A percentile compares a stretch with the other conserved stretches of the same genome.
phyloP scores from a whole-genome alignment of 352 stramenopile genomes.

The Phytophthora multivora region DNA sequence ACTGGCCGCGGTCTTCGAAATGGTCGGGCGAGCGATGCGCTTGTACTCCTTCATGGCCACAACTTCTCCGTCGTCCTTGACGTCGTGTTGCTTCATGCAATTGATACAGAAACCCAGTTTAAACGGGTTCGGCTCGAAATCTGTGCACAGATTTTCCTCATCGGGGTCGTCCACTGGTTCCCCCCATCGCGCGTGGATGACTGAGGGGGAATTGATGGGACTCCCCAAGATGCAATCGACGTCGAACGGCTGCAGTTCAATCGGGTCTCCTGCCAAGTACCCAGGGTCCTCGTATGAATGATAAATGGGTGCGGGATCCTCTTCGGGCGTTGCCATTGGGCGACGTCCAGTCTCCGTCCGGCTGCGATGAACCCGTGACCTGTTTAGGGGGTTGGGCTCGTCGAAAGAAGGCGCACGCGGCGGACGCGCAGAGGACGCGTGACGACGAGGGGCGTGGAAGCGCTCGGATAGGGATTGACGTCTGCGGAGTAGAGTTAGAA shows the following conservation, averaged over 20 bases:
- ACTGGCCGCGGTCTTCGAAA: constrained; percentile 76
- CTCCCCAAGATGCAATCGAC: constrained; percentile 79
- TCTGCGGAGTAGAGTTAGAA: constrained; percentile 25
- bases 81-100: constrained; percentile 90
- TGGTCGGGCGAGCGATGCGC: constrained; percentile 73
- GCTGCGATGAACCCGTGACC: constrained; percentile 35
- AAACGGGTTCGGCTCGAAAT: constrained; percentile 86
- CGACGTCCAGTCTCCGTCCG: constrained; percentile 36
- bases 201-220: constrained; percentile 71
- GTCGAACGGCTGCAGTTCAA: constrained; percentile 76
- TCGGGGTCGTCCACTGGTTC: constrained; percentile 84
- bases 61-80: constrained; percentile 70
- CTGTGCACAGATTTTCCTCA: constrained; percentile 78
- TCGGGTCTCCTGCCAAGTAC: constrained; percentile 53
- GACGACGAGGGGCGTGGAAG: constrained; percentile 29
- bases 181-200: constrained; percentile 88
- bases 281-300: constrained; percentile 83
- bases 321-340: constrained; percentile 20
- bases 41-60: constrained; percentile 81
- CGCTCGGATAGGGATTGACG: constrained; percentile 40
- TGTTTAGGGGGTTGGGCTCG: constrained; percentile 29
- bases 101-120: constrained; percentile 90
- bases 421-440: constrained; percentile 4
- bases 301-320: constrained; percentile 56
- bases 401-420: constrained; percentile 27